Evolutionary conservation across 2,329 filamentous ascomycete genomes (phyloP), one percentile per base, ranked within the genome.

Genomic region (Beauveria caledonica): DNA sequence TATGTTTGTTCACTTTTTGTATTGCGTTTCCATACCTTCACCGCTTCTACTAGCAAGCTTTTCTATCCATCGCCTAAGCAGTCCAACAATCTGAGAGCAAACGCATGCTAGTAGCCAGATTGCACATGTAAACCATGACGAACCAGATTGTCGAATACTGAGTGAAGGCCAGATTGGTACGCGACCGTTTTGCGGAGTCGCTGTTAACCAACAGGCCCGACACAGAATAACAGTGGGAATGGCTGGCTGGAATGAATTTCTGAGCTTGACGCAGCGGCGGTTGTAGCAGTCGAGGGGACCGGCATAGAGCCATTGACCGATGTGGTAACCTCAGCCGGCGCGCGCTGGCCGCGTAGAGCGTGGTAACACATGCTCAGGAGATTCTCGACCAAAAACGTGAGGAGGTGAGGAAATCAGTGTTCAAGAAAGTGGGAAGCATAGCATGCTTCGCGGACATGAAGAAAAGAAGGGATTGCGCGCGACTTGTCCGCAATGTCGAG

Each of bases 401-500:
- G 19, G 48, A 40, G n/a, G 29, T 10, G 40, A 46, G 13, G 13
- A 10, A 15, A 48, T n/a, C 15, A 19, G 19, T 39, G 10, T 42
- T 19, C n/a, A 45, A 10, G 44, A 56, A 56, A 55, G 40, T 50
- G n/a, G 3, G 11, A 54, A 54, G 45, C 8, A 42, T n/a, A 33
- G 19, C 15, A 50, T 25, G 49, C 27, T 29, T 40, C 9, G 50
- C 19, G 53, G 40, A 61, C 17, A 36, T 40, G 46, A 39, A 21
- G 15, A 45, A 61, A 23, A 55, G 46, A 56, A 46, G 50, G 49
- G 17, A 50, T 29, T 54, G 49, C 44, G 44, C 49, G 49, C 40
- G 58, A 53, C 36, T 60, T 51, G 59, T 61, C 59, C 59, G 59
- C 59, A 61, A 57, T 61, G 59, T 61, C 59, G 59, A 57, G 59